Percentiles rank a stretch among this genome's conserved stretches.
These are phyloP conservation scores for Macroventuria anomochaeta DNA, from an alignment of 2,329 filamentous ascomycete species.

Conservation along the genomic window DNA sequence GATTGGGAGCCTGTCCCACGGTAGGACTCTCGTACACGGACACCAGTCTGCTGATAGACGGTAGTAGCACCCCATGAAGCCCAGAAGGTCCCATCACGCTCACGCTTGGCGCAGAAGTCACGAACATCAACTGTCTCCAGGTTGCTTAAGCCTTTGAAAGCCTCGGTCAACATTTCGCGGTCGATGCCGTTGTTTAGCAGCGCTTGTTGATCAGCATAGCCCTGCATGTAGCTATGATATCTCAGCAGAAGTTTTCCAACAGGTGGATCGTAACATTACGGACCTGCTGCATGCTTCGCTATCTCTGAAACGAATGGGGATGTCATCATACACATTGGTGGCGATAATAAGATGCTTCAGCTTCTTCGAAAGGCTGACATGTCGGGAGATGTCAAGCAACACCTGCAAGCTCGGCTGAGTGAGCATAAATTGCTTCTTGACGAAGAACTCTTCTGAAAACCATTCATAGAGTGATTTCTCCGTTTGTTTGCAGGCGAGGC, in stretches of 20 bases:
- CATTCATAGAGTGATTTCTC: constrained; percentile 62
- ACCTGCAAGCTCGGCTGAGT: constrained; percentile 63
- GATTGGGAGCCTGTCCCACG: constrained; percentile 10
- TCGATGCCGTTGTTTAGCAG: constrained; percentile 56
- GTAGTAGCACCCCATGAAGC: constrained; percentile 61
- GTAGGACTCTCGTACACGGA: constrained; percentile 21
- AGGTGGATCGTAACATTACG: neutral
- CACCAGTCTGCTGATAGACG: constrained; percentile 46
- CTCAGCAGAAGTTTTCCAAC: neutral
- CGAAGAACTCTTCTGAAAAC: constrained; percentile 69
- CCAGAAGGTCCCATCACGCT: constrained; percentile 61
- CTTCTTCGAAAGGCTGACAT: constrained; percentile 46
- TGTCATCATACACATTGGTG: constrained; percentile 43
- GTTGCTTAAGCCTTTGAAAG: constrained; percentile 62
- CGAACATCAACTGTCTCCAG: constrained; percentile 65
- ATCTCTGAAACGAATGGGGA: constrained; percentile 23
- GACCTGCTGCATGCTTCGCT: constrained; percentile 15
- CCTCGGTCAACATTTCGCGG: constrained; percentile 62
- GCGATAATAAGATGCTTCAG: constrained; percentile 61
- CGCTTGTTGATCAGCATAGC: constrained; percentile 30
- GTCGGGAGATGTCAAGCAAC: constrained; percentile 53
- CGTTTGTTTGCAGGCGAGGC: constrained; percentile 61
- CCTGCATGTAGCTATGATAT: constrained; percentile 26
- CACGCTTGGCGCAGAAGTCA: constrained; percentile 63
- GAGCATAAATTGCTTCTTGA: constrained; percentile 70